Conservation (phyloP, 1,284 basidiomycete species). For the Cryptococcus deneoformans region DNA sequence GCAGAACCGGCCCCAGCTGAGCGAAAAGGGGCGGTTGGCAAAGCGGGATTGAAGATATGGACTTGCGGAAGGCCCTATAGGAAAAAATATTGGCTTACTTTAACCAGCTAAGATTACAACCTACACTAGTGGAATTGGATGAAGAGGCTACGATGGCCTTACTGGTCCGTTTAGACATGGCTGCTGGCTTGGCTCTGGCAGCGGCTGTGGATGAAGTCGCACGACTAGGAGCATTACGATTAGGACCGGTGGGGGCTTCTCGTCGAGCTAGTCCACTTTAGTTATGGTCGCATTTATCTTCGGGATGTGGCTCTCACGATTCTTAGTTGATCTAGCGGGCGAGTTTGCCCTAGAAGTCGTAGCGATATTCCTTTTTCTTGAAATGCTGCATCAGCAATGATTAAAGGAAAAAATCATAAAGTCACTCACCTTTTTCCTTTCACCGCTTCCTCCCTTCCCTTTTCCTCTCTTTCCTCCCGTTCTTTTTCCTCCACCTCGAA, state of each 20-base stretch:
- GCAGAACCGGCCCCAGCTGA: conserved; percentile 15
- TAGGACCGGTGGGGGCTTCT: conserved; percentile 1
- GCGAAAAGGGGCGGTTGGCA: conserved; percentile 39
- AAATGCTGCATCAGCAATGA: not conserved
- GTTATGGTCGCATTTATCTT: not conserved
- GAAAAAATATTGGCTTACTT: not conserved
- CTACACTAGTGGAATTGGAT: conserved; percentile 17
- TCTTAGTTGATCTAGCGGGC: conserved; percentile 18
- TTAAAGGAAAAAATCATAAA: not conserved
- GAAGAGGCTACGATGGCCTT: not conserved
- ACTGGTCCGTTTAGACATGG: not conserved
- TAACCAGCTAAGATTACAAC: not conserved
- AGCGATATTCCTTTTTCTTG: conserved; percentile 16
- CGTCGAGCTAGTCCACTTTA: conserved; percentile 9
- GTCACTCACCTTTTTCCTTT: conserved; percentile 31
- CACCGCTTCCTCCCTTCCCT: conserved; percentile 26
- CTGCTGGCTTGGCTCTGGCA: not conserved
- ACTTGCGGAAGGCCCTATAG: conserved; percentile 38
- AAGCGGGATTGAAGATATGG: conserved; percentile 40
- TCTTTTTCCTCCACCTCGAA: conserved; percentile 27
- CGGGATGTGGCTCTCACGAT: conserved; percentile 11
- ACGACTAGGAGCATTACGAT: too few relatives aligned
- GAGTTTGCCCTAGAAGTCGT: conserved; percentile 7
- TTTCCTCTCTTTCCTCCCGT: conserved; percentile 24
- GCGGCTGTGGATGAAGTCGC: too few relatives aligned